A percentile compares a stretch with the other conserved stretches of the same genome.
Conservation (phyloP, 2,329 filamentous ascomycete species). For the Mollisiaceae sp. region DNA sequence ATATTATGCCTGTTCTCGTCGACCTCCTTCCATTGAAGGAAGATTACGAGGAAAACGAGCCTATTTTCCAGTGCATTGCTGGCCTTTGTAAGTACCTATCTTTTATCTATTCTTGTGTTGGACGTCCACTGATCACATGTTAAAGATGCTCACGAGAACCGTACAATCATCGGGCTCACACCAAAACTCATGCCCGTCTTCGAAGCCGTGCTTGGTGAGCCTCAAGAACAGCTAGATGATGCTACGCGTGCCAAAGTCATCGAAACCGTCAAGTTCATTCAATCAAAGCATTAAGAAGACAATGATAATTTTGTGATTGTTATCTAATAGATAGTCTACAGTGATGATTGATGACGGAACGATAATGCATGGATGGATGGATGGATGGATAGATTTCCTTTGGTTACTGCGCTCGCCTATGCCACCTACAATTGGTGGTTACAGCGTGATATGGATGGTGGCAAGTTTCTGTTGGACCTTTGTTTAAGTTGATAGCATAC, state of each 20-base stretch:
- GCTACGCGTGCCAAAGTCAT: conserved; percentile 71
- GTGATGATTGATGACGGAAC: conserved; percentile 31
- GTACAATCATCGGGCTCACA: conserved; percentile 72
- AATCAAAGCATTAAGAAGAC: conserved; percentile 38
- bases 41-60: conserved; percentile 95
- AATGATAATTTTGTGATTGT: conserved; percentile 33
- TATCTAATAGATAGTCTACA: conserved; percentile 15
- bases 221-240: conserved; percentile 76
- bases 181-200: conserved; percentile 73
- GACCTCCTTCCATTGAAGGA: conserved; percentile 84
- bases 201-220: conserved; percentile 72
- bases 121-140: background rate
- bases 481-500: conserved; percentile 19
- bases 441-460: conserved; percentile 2
- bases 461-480: conserved; percentile 7
- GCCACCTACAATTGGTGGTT: background rate
- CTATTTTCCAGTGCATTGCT: conserved; percentile 88
- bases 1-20: conserved; percentile 82
- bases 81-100: conserved; percentile 70
- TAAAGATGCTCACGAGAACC: conserved; percentile 69
- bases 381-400: conserved; percentile 9
- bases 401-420: background rate
- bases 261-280: conserved; percentile 59
- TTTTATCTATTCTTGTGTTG: background rate
- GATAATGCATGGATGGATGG: conserved; percentile 26